Evolutionary conservation across 2,329 filamentous ascomycete genomes (phyloP).

Genomic region (Hypoxylon sp.): DNA sequence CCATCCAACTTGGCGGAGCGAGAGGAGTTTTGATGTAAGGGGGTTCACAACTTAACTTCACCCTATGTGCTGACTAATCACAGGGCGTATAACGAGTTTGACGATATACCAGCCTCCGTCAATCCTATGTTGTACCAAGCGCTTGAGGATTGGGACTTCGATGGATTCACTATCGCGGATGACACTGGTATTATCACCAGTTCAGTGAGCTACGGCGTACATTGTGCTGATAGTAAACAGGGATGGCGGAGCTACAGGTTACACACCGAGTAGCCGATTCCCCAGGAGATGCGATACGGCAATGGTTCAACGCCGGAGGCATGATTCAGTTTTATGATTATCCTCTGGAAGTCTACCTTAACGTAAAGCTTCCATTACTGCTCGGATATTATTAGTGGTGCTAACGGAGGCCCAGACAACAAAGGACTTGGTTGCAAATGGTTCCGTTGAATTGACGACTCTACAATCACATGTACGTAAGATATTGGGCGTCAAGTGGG

Average conservation of each 20-base stretch:
- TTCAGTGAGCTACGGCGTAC: neutral
- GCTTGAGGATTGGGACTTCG: constrained; percentile 59
- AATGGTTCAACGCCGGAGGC: constrained; percentile 62
- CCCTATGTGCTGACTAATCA: constrained; percentile 9
- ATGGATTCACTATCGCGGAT: constrained; percentile 61
- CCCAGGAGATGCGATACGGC: constrained; percentile 58
- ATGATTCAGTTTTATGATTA: constrained; percentile 65
- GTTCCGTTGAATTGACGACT: constrained; percentile 55
- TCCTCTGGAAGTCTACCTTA: constrained; percentile 57
- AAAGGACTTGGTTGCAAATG: constrained; percentile 55
- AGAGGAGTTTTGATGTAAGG: constrained; percentile 61
- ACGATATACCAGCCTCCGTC: constrained; percentile 59
- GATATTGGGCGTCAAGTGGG: constrained; percentile 61
- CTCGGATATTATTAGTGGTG: neutral
- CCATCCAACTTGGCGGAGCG: constrained; percentile 59
- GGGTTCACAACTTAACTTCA: neutral
- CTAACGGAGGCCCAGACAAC: constrained; percentile 49
- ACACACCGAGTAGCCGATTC: constrained; percentile 58
- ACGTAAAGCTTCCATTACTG: constrained; percentile 41
- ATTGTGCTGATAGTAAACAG: constrained; percentile 41
- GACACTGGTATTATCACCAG: constrained; percentile 56
- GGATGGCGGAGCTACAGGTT: constrained; percentile 54
- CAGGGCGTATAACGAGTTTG: constrained; percentile 60
- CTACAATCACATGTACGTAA: constrained; percentile 57
- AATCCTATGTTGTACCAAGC: constrained; percentile 58